Evolutionary conservation across 768 basidiomycete species (phyloP), one percentile per base, ranked within the genome.

Genomic region (Kwoniella dejecticola): DNA sequence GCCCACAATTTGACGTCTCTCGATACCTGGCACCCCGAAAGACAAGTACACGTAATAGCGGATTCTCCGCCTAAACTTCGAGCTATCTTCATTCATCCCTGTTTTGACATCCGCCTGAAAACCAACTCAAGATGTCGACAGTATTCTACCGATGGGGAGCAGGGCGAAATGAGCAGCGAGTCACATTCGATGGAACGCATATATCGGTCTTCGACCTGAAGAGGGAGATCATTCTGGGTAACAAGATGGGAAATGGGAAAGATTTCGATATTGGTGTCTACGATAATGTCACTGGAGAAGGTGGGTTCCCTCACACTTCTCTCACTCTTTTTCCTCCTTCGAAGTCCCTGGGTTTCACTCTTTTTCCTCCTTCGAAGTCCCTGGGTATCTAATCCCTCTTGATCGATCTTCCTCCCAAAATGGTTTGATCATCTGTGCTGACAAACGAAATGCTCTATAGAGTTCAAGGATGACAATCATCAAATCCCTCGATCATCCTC

Each of bases 131-230:
- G 59, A 78, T 78, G 77, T 95, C 93, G 76, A 92, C 91, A 81
- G 91, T 97, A 78, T 96, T 92, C 82, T 97, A 95, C 87, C 89
- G 89, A 82, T 99, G 96, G 88, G 90, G 87, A 79, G 92, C 92
- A 69, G 88, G 91, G 79, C 90, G 85, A 82, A 88, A 90, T 82
- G 95, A 98, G 81, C 93, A 92, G 60, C 84, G 92, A 77, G 87
- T 99, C 79, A 88, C 91, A 55, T 97, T 99, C 83, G 95, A 99
- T 78, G 96, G 96, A 75, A 97, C 95, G 69, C 91, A 92, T 66
- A 98, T 99, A 77, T 93, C 93, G 75, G 92, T 98, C 71, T 98
- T 97, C 83, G 96, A 99, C 81, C 83, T 99, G 80, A 99, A 99
- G 83, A 90, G 88, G 83, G 96, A 98, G 81, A 91, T 99, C 77